Conservation (phyloP, 2,329 filamentous ascomycete species). For the Nigrograna mackinnonii region DNA sequence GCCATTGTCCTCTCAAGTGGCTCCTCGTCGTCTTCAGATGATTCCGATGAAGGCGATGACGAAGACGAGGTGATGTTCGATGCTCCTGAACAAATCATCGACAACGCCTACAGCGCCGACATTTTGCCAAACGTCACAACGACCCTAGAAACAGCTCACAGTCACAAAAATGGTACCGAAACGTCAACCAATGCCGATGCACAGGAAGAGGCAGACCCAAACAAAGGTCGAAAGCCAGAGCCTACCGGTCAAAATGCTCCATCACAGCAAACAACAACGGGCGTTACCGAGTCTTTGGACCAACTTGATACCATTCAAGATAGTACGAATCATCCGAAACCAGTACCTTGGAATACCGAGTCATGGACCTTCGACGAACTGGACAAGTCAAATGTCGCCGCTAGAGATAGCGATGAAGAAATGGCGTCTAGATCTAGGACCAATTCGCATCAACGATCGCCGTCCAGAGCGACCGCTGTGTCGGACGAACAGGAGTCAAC, state of each 20-base stretch:
- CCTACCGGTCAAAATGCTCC: too few relatives aligned
- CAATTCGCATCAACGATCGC: conserved; percentile 7
- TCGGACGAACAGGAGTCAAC: conserved; percentile 13
- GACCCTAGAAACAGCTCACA: too few relatives aligned
- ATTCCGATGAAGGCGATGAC: conserved; percentile 8
- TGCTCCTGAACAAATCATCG: background rate
- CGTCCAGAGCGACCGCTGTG: background rate
- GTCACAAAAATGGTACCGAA: background rate
- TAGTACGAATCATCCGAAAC: too few relatives aligned
- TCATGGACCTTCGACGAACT: background rate
- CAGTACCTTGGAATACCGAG: too few relatives aligned
- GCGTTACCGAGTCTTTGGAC: too few relatives aligned
- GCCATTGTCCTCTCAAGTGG: conserved; percentile 11
- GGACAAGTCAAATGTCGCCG: background rate
- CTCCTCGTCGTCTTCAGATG: conserved; percentile 5
- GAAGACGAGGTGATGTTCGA: conserved; percentile 1
- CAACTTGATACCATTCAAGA: too few relatives aligned
- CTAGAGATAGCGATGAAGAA: background rate
- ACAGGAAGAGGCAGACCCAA: too few relatives aligned
- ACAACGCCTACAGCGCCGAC: background rate
- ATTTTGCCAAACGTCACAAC: too few relatives aligned
- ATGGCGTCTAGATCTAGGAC: background rate
- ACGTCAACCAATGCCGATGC: background rate
- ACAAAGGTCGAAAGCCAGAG: too few relatives aligned
- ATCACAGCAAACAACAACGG: too few relatives aligned